Conservation (phyloP, 2,329 filamentous ascomycete species). For the Phialophora chinensis region DNA sequence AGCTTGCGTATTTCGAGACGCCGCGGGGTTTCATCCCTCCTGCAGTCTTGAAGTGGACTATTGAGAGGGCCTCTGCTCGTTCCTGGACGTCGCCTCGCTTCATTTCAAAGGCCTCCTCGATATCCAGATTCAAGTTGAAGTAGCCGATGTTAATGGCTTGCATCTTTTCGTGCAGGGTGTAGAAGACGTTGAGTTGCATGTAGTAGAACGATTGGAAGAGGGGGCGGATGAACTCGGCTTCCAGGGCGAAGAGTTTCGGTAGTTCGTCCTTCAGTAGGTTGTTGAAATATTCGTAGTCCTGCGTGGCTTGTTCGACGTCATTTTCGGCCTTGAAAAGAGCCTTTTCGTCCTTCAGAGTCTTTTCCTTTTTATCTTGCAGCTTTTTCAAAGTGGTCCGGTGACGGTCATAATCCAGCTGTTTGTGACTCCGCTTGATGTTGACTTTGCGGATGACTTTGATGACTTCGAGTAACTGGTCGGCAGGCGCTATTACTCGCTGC, state of each 20-base stretch:
- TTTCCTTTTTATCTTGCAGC: constrained; percentile 96
- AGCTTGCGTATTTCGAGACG: constrained; percentile 35
- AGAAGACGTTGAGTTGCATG: constrained; percentile 99
- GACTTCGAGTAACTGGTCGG: constrained; percentile 90
- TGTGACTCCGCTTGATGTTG: constrained; percentile 89
- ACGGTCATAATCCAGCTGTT: constrained; percentile 94
- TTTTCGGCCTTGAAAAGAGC: constrained; percentile 94
- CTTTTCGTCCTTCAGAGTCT: constrained; percentile 94
- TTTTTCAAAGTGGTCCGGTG: constrained; percentile 85
- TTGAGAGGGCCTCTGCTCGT: constrained; percentile 80
- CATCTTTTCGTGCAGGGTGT: constrained; percentile 98
- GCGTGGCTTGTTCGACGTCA: constrained; percentile 86
- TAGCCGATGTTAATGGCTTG: constrained; percentile 96
- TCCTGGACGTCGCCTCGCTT: constrained; percentile 91
- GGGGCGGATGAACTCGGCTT: constrained; percentile 93
- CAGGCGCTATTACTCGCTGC: constrained; percentile 84
- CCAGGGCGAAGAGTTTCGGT: constrained; percentile 85
- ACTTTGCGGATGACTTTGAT: constrained; percentile 95
- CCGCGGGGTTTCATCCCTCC: constrained; percentile 59
- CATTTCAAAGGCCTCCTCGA: constrained; percentile 86
- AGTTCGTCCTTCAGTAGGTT: constrained; percentile 95
- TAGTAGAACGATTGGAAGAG: constrained; percentile 99
- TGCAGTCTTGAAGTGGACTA: constrained; percentile 89
- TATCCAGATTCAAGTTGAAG: constrained; percentile 88
- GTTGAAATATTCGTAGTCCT: constrained; percentile 98